Evolutionary conservation across 768 basidiomycete species (phyloP).

Genomic region (Rhizopogon roseolus): DNA sequence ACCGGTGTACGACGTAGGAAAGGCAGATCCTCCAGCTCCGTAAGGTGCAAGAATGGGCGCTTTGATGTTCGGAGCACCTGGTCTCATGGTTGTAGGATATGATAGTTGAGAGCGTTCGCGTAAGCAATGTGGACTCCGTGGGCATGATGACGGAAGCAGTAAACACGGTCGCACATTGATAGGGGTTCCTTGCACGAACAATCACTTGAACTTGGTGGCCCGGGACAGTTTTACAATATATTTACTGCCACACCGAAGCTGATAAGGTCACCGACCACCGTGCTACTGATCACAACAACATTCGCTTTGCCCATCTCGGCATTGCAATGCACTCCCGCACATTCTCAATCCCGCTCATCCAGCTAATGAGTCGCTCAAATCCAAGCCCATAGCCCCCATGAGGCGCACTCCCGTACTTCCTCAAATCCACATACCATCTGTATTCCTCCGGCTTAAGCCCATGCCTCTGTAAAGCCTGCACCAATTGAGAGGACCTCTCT

Average conservation of each 20-base stretch:
- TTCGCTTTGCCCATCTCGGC: conserved; percentile 83
- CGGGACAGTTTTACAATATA: no score
- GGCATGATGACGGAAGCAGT: neutral
- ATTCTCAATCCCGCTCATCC: conserved; percentile 85
- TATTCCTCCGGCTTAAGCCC: conserved; percentile 37
- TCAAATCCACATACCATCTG: conserved; percentile 78
- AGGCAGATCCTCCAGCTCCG: neutral
- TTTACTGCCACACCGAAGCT: no score
- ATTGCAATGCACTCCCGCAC: conserved; percentile 91
- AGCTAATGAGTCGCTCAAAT: conserved; percentile 85
- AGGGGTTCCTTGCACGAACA: no score
- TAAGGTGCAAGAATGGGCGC: neutral
- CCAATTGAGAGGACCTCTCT: conserved; percentile 55
- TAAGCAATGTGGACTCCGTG: neutral
- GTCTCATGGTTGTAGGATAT: neutral
- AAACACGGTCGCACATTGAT: no score
- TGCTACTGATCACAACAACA: conserved; percentile 46
- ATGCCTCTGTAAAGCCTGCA: conserved; percentile 41
- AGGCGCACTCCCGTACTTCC: conserved; percentile 81
- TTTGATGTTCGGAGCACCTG: neutral
- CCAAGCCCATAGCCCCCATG: conserved; percentile 97
- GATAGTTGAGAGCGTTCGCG: neutral
- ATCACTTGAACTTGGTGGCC: no score
- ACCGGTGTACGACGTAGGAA: neutral
- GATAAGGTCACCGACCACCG: no score